A percentile compares a stretch with the other conserved stretches of the same genome.
These are phyloP conservation scores for Globisporangium iwayamae DNA, from an alignment of 352 stramenopile species.

Conservation along the genomic window DNA sequence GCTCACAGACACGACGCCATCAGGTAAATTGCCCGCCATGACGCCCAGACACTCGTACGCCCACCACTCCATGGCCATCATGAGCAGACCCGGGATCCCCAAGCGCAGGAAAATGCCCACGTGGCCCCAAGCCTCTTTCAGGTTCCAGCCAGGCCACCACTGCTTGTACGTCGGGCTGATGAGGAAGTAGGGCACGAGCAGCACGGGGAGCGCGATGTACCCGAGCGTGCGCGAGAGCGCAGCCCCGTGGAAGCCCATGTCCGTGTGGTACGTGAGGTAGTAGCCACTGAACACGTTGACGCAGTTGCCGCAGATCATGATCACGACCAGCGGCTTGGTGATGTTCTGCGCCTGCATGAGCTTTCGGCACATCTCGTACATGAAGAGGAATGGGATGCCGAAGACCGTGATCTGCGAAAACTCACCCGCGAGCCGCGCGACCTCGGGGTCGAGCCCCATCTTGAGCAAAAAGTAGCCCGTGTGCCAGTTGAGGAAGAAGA, in stretches of 20 bases:
- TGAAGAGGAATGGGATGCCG: conserved; percentile 50
- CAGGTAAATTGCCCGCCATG: conserved; percentile 58
- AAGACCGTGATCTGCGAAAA: conserved; percentile 51
- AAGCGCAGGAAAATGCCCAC: conserved; percentile 57
- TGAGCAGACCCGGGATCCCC: conserved; percentile 53
- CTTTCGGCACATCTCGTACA: conserved; percentile 67
- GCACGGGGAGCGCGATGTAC: conserved; percentile 44
- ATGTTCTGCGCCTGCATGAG: conserved; percentile 72
- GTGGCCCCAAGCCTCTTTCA: conserved; percentile 39
- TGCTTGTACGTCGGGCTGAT: conserved; percentile 27
- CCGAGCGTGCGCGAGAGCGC: conserved; percentile 56
- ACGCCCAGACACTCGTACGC: conserved; percentile 75
- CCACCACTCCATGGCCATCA: conserved; percentile 75
- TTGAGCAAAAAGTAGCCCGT: conserved; percentile 35
- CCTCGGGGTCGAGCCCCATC: conserved; percentile 43
- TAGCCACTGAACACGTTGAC: conserved; percentile 65
- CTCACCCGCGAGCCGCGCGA: conserved; percentile 40
- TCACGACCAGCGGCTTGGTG: conserved; percentile 49
- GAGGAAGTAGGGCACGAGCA: conserved; percentile 55
- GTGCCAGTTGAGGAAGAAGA: conserved; percentile 53
- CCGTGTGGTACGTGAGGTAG: conserved; percentile 65
- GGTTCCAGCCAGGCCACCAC: conserved; percentile 71
- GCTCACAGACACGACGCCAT: conserved; percentile 60
- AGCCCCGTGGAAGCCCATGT: conserved; percentile 69
- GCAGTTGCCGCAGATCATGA: conserved; percentile 48